phyloP scores from a whole-genome alignment of 495 filamentous ascomycete species.

The Talaromyces borbonicus region DNA sequence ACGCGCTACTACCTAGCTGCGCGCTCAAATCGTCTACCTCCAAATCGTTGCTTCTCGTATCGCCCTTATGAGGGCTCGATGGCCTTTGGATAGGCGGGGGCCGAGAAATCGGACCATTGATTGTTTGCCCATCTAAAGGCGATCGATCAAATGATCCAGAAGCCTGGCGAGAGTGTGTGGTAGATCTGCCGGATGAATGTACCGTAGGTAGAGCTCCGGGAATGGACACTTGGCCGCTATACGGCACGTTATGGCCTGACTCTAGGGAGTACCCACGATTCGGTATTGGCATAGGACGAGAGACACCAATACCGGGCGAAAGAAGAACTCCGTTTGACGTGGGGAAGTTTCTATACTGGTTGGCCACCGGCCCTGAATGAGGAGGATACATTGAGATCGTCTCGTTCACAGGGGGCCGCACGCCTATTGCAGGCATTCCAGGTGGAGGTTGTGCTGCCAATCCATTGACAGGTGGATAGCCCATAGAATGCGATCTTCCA shows the following conservation, averaged over 20 bases:
- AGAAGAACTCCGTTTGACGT: conserved; percentile 49
- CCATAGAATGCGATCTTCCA: conserved; percentile 42
- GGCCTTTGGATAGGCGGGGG: conserved; percentile 86
- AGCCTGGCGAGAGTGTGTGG: conserved; percentile 49
- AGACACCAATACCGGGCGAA: conserved; percentile 46
- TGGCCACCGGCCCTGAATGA: conserved; percentile 31
- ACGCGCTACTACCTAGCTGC: conserved; percentile 85
- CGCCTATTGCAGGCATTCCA: conserved; percentile 43
- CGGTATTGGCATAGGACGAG: conserved; percentile 42
- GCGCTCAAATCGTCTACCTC: conserved; percentile 66
- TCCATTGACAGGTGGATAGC: conserved; percentile 35
- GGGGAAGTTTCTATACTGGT: conserved; percentile 43
- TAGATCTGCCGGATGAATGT: conserved; percentile 29
- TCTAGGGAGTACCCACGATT: conserved; percentile 56
- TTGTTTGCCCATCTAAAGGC: conserved; percentile 30
- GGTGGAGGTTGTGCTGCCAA: conserved; percentile 42
- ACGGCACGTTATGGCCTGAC: conserved; percentile 27
- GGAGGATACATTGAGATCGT: conserved; percentile 48
- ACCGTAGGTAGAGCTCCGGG: conserved; percentile 20
- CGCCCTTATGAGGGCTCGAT: conserved; percentile 55
- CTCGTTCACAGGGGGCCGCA: conserved; percentile 27
- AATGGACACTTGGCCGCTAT: conserved; percentile 26
- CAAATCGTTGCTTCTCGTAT: conserved; percentile 34
- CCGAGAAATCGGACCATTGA: conserved; percentile 57
- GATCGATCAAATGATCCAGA: conserved; percentile 49